Conservation (phyloP, 371 early-diverging fungal genomes). For the Funneliformis caledonium region DNA sequence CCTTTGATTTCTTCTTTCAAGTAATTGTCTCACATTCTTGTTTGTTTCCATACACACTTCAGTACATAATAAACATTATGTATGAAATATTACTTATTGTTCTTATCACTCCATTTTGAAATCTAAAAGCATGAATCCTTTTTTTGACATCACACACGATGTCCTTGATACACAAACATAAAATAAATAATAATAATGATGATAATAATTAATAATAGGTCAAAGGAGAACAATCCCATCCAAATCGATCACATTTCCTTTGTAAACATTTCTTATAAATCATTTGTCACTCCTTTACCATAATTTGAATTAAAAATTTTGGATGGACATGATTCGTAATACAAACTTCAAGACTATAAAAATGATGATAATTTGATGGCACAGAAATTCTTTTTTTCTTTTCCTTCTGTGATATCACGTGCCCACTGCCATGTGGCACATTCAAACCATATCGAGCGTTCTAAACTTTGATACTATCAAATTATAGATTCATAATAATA, state of each 20-base stretch:
- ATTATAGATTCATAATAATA: no score
- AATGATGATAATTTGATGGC: background rate
- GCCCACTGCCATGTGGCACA: constrained; percentile 19
- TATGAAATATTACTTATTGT: background rate
- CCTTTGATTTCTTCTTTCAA: no score
- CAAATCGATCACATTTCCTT: background rate
- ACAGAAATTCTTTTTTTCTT: background rate
- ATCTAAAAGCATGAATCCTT: background rate
- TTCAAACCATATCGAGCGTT: background rate
- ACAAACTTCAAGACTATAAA: background rate
- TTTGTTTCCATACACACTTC: background rate
- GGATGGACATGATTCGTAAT: background rate
- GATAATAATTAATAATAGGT: no score
- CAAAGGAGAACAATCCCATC: background rate
- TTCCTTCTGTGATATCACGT: background rate
- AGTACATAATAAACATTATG: no score
- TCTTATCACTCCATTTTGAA: background rate
- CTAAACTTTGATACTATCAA: no score
- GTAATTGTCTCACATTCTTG: no score
- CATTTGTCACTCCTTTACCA: no score
- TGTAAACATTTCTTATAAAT: no score
- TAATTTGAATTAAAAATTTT: no score
- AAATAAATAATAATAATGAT: no score
- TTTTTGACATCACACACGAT: background rate
- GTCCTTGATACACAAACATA: background rate